Percentiles rank a stretch among this genome's conserved stretches.
phyloP scores from a whole-genome alignment of 495 filamentous ascomycete genomes.

The Bacidia rubella region DNA sequence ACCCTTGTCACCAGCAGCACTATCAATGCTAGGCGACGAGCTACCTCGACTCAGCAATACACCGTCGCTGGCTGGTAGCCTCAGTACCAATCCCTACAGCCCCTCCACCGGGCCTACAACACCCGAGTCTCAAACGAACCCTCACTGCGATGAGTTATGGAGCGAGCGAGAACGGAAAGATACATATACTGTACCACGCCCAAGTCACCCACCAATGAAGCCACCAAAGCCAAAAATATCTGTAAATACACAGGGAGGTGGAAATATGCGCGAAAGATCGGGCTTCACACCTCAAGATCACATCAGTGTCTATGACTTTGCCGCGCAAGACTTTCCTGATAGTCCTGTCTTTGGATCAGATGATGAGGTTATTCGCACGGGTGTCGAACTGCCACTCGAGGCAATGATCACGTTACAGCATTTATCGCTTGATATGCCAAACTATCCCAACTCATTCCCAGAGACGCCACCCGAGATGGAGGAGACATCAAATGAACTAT shows the following conservation, averaged over 20 bases:
- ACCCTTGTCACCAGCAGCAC: slow-evolving; percentile 58
- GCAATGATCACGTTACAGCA: slow-evolving; percentile 67
- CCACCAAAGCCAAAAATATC: slow-evolving; percentile 3
- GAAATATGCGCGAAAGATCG: slow-evolving; percentile 3
- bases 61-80: slow-evolving; percentile 78
- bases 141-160: slow-evolving; percentile 34
- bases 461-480: slow-evolving; percentile 1
- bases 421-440: slow-evolving; percentile 42
- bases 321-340: slow-evolving; percentile 11
- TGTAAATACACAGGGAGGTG: slow-evolving; percentile 7
- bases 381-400: slow-evolving; percentile 62
- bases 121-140: slow-evolving; percentile 50
- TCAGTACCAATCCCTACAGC: slow-evolving; percentile 74
- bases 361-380: slow-evolving; percentile 31
- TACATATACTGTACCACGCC: background rate
- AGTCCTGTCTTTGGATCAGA: slow-evolving; percentile 17
- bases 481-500: slow-evolving; percentile 12
- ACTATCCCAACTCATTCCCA: slow-evolving; percentile 1
- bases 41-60: slow-evolving; percentile 65
- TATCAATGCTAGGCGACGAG: slow-evolving; percentile 50
- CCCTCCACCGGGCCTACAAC: slow-evolving; percentile 67
- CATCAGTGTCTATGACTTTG: slow-evolving; percentile 14
- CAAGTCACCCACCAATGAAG: background rate
- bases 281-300: slow-evolving; percentile 9
- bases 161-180: slow-evolving; percentile 14